Evolutionary conservation across 139 green algal genomes (phyloP).

Genomic region (Chlorella sp.): DNA sequence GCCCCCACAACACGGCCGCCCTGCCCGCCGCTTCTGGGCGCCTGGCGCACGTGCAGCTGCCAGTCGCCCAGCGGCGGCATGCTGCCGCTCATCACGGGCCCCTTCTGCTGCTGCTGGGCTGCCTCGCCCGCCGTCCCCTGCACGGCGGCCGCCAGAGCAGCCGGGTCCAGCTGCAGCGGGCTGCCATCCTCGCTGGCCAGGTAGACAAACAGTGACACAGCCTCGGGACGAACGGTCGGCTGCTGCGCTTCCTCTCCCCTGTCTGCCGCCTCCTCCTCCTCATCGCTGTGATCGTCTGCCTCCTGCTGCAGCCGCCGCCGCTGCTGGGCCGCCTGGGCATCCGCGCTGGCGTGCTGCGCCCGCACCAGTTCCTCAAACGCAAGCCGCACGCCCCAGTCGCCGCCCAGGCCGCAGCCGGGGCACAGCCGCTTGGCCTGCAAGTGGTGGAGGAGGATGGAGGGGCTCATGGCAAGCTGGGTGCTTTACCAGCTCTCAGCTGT

Average conservation of each 20-base stretch:
- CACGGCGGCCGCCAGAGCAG: not conserved
- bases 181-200: constrained; percentile 49
- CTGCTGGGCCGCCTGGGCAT: not conserved
- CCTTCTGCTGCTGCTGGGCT: not conserved
- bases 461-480: not conserved
- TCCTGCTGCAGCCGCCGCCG: not conserved
- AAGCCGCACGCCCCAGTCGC: constrained; percentile 63
- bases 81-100: not conserved
- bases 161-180: constrained; percentile 7
- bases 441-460: not conserved
- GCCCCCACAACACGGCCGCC: not conserved
- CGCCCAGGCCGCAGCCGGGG: constrained; percentile 43
- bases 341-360: not conserved
- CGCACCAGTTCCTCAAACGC: not conserved
- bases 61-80: constrained; percentile 10
- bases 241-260: not conserved
- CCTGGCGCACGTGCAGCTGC: constrained; percentile 13
- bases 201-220: constrained; percentile 65
- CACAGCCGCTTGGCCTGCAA: constrained; percentile 28
- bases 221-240: not conserved
- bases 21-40: not conserved
- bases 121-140: not conserved
- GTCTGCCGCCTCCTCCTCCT: not conserved
- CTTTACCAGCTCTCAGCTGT: not conserved
- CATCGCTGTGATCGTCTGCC: not conserved